Evolutionary conservation across 2,329 filamentous ascomycete genomes (phyloP).

Genomic region (Coniella lustricola): DNA sequence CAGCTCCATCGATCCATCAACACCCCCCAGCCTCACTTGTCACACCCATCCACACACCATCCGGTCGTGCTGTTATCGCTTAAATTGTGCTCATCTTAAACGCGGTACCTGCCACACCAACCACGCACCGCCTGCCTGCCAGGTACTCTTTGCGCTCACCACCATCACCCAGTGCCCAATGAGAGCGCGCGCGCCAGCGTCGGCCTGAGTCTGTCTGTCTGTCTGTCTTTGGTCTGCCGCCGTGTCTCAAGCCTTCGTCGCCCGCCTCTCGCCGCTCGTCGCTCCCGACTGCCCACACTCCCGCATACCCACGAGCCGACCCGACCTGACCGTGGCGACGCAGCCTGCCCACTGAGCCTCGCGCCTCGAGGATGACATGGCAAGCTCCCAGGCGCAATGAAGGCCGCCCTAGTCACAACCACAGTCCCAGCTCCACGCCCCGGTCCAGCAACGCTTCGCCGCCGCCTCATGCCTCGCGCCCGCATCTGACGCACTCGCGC

Average conservation of each 20-base stretch:
- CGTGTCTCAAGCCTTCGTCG: too few relatives aligned
- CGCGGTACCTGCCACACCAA: too few relatives aligned
- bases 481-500: conserved; percentile 4
- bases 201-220: too few relatives aligned
- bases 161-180: not conserved
- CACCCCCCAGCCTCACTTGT: not conserved
- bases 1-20: not conserved
- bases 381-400: conserved; percentile 16
- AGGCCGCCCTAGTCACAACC: conserved; percentile 3
- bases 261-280: not conserved
- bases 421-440: conserved; percentile 4
- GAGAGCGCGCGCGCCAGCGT: too few relatives aligned
- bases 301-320: conserved; percentile 3
- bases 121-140: too few relatives aligned
- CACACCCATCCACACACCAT: not conserved
- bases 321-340: conserved; percentile 7
- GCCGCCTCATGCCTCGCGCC: conserved; percentile 2
- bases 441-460: conserved; percentile 2
- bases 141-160: too few relatives aligned
- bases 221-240: too few relatives aligned
- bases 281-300: not conserved
- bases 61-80: not conserved
- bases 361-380: conserved; percentile 15
- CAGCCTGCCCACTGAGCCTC: conserved; percentile 3
- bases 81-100: too few relatives aligned